These are phyloP conservation scores for Penicillium fimorum DNA, from an alignment of 495 filamentous ascomycete species.

Conservation along the genomic window DNA sequence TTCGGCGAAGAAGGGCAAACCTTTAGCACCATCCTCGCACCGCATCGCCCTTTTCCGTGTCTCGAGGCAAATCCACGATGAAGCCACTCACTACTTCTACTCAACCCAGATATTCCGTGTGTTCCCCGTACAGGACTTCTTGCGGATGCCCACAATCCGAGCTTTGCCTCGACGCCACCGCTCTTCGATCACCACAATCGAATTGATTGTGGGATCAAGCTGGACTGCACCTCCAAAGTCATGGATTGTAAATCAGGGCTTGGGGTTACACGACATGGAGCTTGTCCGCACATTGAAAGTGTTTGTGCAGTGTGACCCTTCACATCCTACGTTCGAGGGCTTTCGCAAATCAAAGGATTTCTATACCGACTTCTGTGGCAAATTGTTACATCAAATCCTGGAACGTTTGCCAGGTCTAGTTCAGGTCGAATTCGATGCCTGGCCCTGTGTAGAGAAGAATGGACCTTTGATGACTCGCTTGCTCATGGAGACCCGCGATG, in stretches of 20 bases:
- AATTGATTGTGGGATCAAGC: constrained; percentile 77
- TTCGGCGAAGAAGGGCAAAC: constrained; percentile 67
- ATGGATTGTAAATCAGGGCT: constrained; percentile 64
- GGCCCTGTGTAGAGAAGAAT: constrained; percentile 63
- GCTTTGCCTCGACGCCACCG: constrained; percentile 60
- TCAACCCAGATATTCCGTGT: constrained; percentile 72
- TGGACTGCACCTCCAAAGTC: constrained; percentile 72
- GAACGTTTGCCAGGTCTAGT: constrained; percentile 56
- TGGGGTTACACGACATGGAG: constrained; percentile 65
- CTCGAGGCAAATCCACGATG: constrained; percentile 63
- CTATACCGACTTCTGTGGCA: constrained; percentile 69
- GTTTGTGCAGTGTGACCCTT: constrained; percentile 78
- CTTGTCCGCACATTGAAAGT: constrained; percentile 64
- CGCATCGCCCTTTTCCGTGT: constrained; percentile 62
- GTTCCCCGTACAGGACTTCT: constrained; percentile 70
- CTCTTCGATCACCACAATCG: constrained; percentile 61
- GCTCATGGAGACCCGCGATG: constrained; percentile 50
- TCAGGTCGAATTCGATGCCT: constrained; percentile 74
- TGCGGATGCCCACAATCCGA: constrained; percentile 54
- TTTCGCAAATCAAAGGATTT: constrained; percentile 67
- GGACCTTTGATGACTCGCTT: constrained; percentile 71
- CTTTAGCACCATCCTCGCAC: constrained; percentile 44
- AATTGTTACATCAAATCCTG: constrained; percentile 58
- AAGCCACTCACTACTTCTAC: constrained; percentile 75
- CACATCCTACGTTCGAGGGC: constrained; percentile 67